Base-by-base conservation (phyloP, 257 asterid species). In the Solanum lignicaule region DNA sequence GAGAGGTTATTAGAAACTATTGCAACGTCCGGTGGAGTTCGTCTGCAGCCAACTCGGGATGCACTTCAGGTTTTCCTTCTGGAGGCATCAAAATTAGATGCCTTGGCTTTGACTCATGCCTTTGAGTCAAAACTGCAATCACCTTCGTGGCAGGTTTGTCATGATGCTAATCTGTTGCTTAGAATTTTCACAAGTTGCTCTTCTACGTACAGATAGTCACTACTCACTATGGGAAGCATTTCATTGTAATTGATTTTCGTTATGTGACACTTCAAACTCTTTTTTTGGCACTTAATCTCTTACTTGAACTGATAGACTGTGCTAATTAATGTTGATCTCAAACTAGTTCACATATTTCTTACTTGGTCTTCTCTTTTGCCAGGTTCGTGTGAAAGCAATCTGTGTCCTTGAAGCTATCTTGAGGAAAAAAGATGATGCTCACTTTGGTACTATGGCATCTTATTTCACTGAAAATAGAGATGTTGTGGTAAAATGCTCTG, bases 41-140 rank as follows among this genome's bases (percentile, higher is more conserved):
- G 99, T 83, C 84, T 95, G 88, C 99, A 97, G 92, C 99, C 99
- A 75, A 93, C 99, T 35, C 95, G 99, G 82, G 99, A 97, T 86
- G 96, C 96, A 69, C 97, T 97, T 91, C 94, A 93, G 90, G 93
- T 90, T 85, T 95, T 97, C 90, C 86, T 97, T 91, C 84, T 86
- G 84, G 98, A 95, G 90, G 99, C 99, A 39, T 92, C 95, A 48
- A 97, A 96, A 85, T 84, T 97, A 86, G 92, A 95, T 90, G 93
- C 95, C 48, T 74, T 91, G 91, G 92, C 94, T 86, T 84, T 97
- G 86, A 93, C 94, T 65, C 92, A 92, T 87, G 98, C 98, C 86
- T 93, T 97, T 83, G 98, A 95, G 88, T 86, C 93, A 88, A 97
- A 95, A 92, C 95, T 97, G 72, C 94, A 87, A 91, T 93, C 96